Percentiles rank a stretch among this genome's conserved stretches.
phyloP scores from a whole-genome alignment of 768 basidiomycete species.

The Boletus insuetus region DNA sequence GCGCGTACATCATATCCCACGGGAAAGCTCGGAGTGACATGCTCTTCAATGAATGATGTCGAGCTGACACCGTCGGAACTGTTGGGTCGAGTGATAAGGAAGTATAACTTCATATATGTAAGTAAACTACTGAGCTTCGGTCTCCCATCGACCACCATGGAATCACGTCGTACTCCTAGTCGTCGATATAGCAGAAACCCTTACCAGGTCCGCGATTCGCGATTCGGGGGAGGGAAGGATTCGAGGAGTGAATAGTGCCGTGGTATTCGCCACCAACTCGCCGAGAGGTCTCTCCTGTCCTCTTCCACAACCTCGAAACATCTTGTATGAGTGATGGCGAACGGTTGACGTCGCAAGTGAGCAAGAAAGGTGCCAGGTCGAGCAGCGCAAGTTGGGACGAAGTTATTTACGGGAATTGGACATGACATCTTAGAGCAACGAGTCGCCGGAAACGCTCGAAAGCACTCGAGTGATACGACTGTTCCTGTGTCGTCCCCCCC shows the following conservation, averaged over 20 bases:
- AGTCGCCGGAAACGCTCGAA: slow-evolving; percentile 54
- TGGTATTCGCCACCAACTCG: slow-evolving; percentile 68
- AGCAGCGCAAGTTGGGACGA: slow-evolving; percentile 41
- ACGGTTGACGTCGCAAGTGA: slow-evolving; percentile 25
- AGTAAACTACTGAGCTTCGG: background rate
- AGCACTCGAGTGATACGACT: slow-evolving; percentile 28
- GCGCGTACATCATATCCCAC: too few relatives aligned
- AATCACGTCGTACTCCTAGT: too few relatives aligned
- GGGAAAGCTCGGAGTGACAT: too few relatives aligned
- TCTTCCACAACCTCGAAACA: slow-evolving; percentile 72
- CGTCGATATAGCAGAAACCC: too few relatives aligned
- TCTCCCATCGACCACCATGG: background rate
- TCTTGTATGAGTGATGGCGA: slow-evolving; percentile 56
- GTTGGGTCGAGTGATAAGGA: too few relatives aligned
- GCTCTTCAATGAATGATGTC: too few relatives aligned
- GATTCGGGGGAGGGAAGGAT: too few relatives aligned
- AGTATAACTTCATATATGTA: too few relatives aligned
- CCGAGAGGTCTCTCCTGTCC: slow-evolving; percentile 68
- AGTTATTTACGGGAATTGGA: slow-evolving; percentile 68
- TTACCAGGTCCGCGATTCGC: too few relatives aligned
- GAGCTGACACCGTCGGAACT: too few relatives aligned
- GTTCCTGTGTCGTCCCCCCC: slow-evolving; percentile 16
- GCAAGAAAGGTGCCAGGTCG: slow-evolving; percentile 25
- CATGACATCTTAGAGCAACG: slow-evolving; percentile 59
- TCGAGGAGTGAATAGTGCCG: slow-evolving; percentile 31